A percentile compares a stretch with the other conserved stretches of the same genome.
Evolutionary conservation across 1,139 yeast genomes (phyloP).

Genomic region (Debaryomyces sp.): DNA sequence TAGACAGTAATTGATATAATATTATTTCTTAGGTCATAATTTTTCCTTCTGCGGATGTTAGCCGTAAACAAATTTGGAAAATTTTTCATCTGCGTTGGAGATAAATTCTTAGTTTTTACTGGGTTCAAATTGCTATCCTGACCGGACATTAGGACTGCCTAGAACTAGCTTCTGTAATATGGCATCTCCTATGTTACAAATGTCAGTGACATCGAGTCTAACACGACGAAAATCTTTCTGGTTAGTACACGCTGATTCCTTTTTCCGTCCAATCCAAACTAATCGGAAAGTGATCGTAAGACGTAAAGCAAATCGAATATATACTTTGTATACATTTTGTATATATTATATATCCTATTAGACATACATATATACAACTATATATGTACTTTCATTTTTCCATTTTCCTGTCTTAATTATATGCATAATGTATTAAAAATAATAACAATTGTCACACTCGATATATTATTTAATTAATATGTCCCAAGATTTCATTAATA

Average conservation of each 20-base stretch:
- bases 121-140: no score
- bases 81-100: no score
- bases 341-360: neutral
- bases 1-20: no score
- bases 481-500: constrained; percentile 3
- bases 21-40: no score
- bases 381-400: neutral
- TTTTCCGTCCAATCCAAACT: constrained; percentile 1
- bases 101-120: no score
- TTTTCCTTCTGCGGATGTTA: neutral
- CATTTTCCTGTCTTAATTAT: neutral
- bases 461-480: constrained; percentile 1
- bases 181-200: neutral
- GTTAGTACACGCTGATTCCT: neutral
- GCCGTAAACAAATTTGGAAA: neutral
- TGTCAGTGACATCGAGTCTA: neutral
- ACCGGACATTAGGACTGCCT: neutral
- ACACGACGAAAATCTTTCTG: constrained; percentile 5
- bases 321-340: constrained; percentile 4
- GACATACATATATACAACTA: neutral
- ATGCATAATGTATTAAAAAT: constrained; percentile 3
- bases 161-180: neutral
- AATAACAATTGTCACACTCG: neutral
- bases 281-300: constrained; percentile 7
- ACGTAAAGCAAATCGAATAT: constrained; percentile 2